Conservation (phyloP, 169 alveolate genomes). For the Plasmodium cynomolgi region DNA sequence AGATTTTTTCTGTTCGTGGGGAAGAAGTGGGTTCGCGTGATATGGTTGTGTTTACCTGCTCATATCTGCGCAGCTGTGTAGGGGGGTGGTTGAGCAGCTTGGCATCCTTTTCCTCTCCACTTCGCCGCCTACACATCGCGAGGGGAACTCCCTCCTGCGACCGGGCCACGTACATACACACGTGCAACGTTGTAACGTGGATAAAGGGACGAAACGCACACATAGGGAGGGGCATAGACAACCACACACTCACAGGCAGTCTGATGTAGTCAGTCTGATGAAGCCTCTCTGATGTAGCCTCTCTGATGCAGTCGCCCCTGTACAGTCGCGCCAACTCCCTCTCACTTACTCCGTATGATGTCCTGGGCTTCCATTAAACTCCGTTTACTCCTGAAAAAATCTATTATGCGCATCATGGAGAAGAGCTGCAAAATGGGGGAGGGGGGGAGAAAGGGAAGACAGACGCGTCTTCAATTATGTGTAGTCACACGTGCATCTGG, state of each 20-base stretch:
- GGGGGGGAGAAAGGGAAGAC: background rate
- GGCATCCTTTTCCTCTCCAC: background rate
- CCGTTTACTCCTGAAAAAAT: constrained; percentile 52
- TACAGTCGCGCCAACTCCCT: background rate
- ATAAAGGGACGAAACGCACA: background rate
- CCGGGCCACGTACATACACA: background rate
- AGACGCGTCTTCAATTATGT: background rate
- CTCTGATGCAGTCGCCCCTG: too few relatives aligned
- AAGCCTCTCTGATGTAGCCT: background rate
- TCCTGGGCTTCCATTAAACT: constrained; percentile 13
- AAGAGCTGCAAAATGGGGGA: constrained; percentile 23
- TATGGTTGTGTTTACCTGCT: background rate
- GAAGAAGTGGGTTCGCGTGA: background rate
- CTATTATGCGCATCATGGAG: constrained; percentile 47
- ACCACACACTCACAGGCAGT: background rate
- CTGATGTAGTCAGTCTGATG: background rate
- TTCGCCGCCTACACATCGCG: background rate
- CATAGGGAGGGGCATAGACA: background rate
- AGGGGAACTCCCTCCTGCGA: background rate
- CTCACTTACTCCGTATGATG: constrained; percentile 14
- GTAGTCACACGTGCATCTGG: background rate
- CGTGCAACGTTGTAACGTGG: background rate
- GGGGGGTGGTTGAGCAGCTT: background rate
- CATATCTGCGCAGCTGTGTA: background rate
- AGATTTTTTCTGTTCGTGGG: background rate